Conservation (phyloP, 1,284 basidiomycete genomes). For the Cryptococcus wingfieldii region DNA sequence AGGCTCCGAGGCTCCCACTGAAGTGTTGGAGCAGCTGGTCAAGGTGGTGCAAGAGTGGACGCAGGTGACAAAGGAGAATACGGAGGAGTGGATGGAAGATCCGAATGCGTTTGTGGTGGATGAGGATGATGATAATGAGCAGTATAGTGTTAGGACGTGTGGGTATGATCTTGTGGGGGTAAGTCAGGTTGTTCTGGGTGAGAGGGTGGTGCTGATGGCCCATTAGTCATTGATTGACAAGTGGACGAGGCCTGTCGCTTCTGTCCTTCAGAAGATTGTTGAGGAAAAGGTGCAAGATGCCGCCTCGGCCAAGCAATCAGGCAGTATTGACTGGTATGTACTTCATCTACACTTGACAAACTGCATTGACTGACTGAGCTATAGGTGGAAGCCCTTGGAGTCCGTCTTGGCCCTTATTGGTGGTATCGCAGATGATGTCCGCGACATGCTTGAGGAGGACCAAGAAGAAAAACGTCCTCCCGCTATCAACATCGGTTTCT, state of each 20-base stretch:
- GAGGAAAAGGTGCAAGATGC: slow-evolving; percentile 49
- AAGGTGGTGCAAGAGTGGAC: slow-evolving; percentile 64
- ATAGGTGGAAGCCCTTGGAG: slow-evolving; percentile 85
- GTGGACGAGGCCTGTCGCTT: slow-evolving; percentile 55
- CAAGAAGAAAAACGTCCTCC: slow-evolving; percentile 57
- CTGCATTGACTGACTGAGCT: not conserved
- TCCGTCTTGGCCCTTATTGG: slow-evolving; percentile 79
- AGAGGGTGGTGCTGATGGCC: not conserved
- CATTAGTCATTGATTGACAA: slow-evolving; percentile 60
- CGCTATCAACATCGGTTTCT: slow-evolving; percentile 68
- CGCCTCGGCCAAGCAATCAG: slow-evolving; percentile 26
- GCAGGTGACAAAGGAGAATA: slow-evolving; percentile 86
- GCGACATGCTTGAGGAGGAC: slow-evolving; percentile 72
- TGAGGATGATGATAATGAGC: slow-evolving; percentile 84
- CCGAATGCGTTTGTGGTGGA: slow-evolving; percentile 89
- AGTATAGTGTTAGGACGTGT: slow-evolving; percentile 76
- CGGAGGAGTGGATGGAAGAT: slow-evolving; percentile 84
- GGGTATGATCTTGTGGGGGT: slow-evolving; percentile 80
- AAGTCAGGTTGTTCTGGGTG: slow-evolving; percentile 29
- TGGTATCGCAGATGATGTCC: slow-evolving; percentile 70
- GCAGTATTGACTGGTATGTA: slow-evolving; percentile 47
- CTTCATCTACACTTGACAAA: slow-evolving; percentile 20
- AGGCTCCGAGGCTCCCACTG: slow-evolving; percentile 43
- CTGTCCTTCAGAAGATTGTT: slow-evolving; percentile 59
- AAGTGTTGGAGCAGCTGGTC: slow-evolving; percentile 56